Evolutionary conservation across 2,329 filamentous ascomycete genomes (phyloP).

Genomic region (Trichophaea hybrida): DNA sequence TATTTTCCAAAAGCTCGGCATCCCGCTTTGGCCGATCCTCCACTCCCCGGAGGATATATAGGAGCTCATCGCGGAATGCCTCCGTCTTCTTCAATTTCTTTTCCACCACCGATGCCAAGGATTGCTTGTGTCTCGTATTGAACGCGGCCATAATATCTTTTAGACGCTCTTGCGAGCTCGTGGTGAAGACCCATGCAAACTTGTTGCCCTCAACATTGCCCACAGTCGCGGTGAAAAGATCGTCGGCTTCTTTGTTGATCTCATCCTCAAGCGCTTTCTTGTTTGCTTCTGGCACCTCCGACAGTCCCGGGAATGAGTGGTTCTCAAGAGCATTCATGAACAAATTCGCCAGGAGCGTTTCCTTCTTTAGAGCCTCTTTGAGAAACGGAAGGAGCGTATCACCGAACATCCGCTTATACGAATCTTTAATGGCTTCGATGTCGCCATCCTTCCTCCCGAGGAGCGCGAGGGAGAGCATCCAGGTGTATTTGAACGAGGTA

Average conservation of each 20-base stretch:
- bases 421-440: constrained; percentile 11
- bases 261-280: constrained; percentile 9
- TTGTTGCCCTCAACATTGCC: neutral
- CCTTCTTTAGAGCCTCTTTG: neutral
- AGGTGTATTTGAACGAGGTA: neutral
- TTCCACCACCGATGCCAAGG: neutral
- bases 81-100: constrained; percentile 8
- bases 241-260: constrained; percentile 1
- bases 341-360: neutral
- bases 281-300: neutral
- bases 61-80: constrained; percentile 6
- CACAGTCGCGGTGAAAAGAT: neutral
- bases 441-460: constrained; percentile 14
- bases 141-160: neutral
- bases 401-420: constrained; percentile 1
- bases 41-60: constrained; percentile 10
- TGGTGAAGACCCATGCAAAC: neutral
- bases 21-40: constrained; percentile 6
- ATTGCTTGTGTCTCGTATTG: neutral
- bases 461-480: constrained; percentile 7
- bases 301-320: neutral
- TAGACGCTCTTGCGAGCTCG: neutral
- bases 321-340: neutral
- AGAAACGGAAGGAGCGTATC: neutral
- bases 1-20: constrained; percentile 9